These are phyloP conservation scores for Trichoderma semiorbis DNA, from an alignment of 2,329 filamentous ascomycete species.

Conservation along the genomic window DNA sequence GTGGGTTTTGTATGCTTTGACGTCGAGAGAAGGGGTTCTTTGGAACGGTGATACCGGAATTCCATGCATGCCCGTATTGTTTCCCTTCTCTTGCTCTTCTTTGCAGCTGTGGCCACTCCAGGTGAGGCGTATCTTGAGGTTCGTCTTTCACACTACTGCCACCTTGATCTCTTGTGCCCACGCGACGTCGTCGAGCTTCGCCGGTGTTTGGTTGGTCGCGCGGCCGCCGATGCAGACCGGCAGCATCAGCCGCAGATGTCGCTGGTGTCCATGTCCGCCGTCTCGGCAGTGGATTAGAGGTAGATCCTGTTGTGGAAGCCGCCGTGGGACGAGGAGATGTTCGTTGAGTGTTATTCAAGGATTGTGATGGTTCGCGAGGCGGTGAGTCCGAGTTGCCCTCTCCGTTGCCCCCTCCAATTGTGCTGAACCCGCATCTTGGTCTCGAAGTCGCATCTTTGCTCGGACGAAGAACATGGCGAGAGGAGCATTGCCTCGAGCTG, in stretches of 20 bases:
- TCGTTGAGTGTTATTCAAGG: not conserved
- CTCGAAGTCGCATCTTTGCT: not conserved
- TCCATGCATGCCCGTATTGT: not conserved
- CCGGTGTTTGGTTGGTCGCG: not conserved
- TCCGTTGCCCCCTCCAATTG: not conserved
- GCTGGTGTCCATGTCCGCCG: not conserved
- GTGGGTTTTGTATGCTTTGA: not conserved
- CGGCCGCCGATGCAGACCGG: not conserved
- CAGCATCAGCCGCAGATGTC: not conserved
- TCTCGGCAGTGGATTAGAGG: not conserved
- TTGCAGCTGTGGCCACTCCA: constrained; percentile 11
- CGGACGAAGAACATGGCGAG: not conserved
- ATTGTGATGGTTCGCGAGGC: not conserved
- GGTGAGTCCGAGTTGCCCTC: not conserved
- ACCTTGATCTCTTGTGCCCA: not conserved
- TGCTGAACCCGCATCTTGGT: not conserved
- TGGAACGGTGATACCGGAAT: not conserved
- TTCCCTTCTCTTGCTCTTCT: not conserved
- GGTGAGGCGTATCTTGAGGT: not conserved
- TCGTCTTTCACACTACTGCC: not conserved
- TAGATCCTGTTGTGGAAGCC: not conserved
- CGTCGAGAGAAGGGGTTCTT: not conserved
- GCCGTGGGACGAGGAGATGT: not conserved
- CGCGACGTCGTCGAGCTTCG: not conserved
- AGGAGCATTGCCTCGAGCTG: constrained; percentile 3